Evolutionary conservation across 306 rosid species (phyloP), one percentile per base, ranked within the genome.

Genomic region (Oemleria cerasiformis): DNA sequence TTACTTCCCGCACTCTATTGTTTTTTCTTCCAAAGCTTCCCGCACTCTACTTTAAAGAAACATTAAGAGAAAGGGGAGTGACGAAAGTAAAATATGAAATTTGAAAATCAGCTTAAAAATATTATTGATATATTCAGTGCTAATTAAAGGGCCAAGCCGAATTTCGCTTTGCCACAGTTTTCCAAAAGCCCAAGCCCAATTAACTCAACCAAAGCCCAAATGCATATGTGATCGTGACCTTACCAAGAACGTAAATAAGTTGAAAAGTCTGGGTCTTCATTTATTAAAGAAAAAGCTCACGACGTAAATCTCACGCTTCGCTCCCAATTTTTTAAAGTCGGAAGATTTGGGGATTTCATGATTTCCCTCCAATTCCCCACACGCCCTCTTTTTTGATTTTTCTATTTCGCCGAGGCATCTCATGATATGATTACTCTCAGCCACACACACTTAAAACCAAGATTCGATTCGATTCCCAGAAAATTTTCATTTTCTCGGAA

Each of bases 301-400:
- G 23, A 13, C 76, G 73, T 73, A 80, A 65, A 63, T 6, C 40
- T 42, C 6, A 79, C 65, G 65, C 70, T 12, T 75, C n/a, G 70
- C 51, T 66, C 51, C 65, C 73, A 48, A 5, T 14, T 19, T 48
- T 79, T 49, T 23, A 3, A 75, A n/a, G 21, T n/a, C 4, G 11
- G 11, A 25, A 21, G 56, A 63, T 67, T 43, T 15, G 66, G 67
- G 43, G 17, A 13, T 70, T 57, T 43, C 25, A 75, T 70, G 44
- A 66, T 78, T 72, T 78, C 82, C 77, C 82, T 78, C 82, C 82
- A 66, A 59, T 72, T 60, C 54, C 50, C 42, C 53, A 9, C 66
- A 36, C 36, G 38, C 39, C 36, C 39, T 13, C 20, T 12, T 5
- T 21, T 4, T 61, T 11, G 8, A 25, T 16, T 68, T 67, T 68